A percentile compares a stretch with the other conserved stretches of the same genome.
Evolutionary conservation across 129 eudicot genomes (phyloP).

Genomic region (Flaveria bidentis): DNA sequence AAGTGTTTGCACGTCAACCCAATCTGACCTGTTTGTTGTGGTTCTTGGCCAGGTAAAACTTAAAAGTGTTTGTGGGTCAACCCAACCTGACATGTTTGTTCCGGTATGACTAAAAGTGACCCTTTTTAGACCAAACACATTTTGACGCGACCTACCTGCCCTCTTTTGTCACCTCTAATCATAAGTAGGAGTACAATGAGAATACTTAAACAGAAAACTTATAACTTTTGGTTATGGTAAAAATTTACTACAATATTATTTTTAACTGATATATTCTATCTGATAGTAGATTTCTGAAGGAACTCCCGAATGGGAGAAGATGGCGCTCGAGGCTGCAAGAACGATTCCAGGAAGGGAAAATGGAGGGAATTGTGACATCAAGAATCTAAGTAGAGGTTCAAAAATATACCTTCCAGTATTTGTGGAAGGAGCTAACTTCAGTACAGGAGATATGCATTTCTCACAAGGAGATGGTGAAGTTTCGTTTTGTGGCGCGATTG

Average conservation of each 20-base stretch:
- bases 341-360: constrained; percentile 98
- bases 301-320: constrained; percentile 79
- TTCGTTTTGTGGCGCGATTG: constrained; percentile 96
- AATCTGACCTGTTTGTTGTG: neutral
- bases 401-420: constrained; percentile 96
- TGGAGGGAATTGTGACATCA: constrained; percentile 98
- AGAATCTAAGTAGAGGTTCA: constrained; percentile 92
- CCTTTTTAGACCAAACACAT: neutral
- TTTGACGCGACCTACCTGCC: neutral
- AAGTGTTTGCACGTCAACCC: neutral
- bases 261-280: too few species aligned
- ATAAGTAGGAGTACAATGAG: too few species aligned
- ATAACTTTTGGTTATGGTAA: too few species aligned
- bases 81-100: neutral
- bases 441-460: constrained; percentile 99
- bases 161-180: too few species aligned
- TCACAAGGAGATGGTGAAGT: constrained; percentile 99
- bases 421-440: constrained; percentile 95
- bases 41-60: constrained; percentile 74
- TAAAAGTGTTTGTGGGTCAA: constrained; percentile 20
- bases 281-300: constrained; percentile 54
- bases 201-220: too few species aligned
- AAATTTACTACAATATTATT: too few species aligned
- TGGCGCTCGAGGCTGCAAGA: constrained; percentile 90
- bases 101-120: neutral